Conservation (phyloP, 1,284 basidiomycete genomes). For the Wallemia mellicola region DNA sequence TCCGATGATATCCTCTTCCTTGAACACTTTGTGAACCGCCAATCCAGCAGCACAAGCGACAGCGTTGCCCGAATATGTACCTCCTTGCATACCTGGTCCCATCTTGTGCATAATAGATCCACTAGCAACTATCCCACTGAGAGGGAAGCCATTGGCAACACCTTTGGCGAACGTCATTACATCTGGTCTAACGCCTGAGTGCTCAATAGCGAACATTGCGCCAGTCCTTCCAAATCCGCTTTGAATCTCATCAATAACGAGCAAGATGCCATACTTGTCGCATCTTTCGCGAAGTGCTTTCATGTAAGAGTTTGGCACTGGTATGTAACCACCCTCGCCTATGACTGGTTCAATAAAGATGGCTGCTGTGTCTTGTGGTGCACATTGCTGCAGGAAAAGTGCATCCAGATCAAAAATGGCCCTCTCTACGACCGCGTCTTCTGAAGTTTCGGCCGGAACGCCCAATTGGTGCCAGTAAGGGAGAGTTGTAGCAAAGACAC, state of each 20-base stretch:
- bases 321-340: slow-evolving; percentile 10
- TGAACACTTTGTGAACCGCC: slow-evolving; percentile 1
- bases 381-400: slow-evolving; percentile 16
- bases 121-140: neutral
- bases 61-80: slow-evolving; percentile 7
- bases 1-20: slow-evolving; percentile 8
- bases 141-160: slow-evolving; percentile 5
- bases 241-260: neutral
- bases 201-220: slow-evolving; percentile 3
- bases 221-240: neutral
- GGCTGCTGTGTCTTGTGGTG: slow-evolving; percentile 7
- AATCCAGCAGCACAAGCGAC: slow-evolving; percentile 9
- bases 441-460: slow-evolving; percentile 11
- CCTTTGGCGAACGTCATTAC: slow-evolving; percentile 4
- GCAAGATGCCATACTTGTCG: slow-evolving; percentile 7
- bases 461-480: slow-evolving; percentile 18
- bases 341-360: slow-evolving; percentile 21
- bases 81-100: neutral
- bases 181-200: neutral
- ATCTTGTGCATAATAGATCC: neutral
- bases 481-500: slow-evolving; percentile 16
- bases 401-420: slow-evolving; percentile 8
- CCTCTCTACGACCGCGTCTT: slow-evolving; percentile 12
- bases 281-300: slow-evolving; percentile 10
- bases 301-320: slow-evolving; percentile 10